Base-by-base conservation (phyloP, 352 stramenopile genomes). In the Phytophthora pini region DNA sequence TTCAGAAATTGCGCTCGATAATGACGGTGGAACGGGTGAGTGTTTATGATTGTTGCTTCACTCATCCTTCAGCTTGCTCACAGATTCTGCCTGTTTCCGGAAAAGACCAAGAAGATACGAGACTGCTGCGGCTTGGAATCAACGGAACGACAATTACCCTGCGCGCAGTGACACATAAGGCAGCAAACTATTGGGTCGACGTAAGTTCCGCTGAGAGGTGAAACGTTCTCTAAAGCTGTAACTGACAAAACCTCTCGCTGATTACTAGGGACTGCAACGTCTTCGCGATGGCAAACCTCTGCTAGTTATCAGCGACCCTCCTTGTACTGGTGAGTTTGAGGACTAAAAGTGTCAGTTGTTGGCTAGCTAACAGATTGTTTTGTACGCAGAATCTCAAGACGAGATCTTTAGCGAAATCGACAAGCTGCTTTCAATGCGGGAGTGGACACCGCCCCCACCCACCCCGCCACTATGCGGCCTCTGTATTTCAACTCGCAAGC, bases 331-430 rank as follows among this genome's bases (percentile, higher is more conserved):
- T 90, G 46, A 22, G 26, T 26, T 53, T 43, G 17, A 34, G 24
- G 38, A n/a, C 2, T 12, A 31, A 8, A 24, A 12, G 9, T 27
- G 31, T 12, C 61, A 0, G 38, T 22, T 29, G 15, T 38, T 41
- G 4, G 8, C 9, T 3, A 36, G 7, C 31, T 65, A 22, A 26
- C 12, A 43, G 7, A 26, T 40, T 49, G 49, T 50, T 38, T 59
- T 7, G 20, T 5, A 26, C 46, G 24, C 52, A 92, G 84, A 93
- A 63, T 84, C 80, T 8, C 80, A 93, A 61, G 84, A 93, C 9
- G 80, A 90, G 22, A 86, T 93, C 11, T 93, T 91, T 27, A 65
- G 73, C 20, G 80, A 91, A 57, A 93, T 93, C 20, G 84, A 93
- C 58, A 74, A 85, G 24, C 59, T 93, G 20, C 67, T 82, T 31